Base-by-base conservation (phyloP, 176 grass and related monocot species). In the Avena atlantica region DNA sequence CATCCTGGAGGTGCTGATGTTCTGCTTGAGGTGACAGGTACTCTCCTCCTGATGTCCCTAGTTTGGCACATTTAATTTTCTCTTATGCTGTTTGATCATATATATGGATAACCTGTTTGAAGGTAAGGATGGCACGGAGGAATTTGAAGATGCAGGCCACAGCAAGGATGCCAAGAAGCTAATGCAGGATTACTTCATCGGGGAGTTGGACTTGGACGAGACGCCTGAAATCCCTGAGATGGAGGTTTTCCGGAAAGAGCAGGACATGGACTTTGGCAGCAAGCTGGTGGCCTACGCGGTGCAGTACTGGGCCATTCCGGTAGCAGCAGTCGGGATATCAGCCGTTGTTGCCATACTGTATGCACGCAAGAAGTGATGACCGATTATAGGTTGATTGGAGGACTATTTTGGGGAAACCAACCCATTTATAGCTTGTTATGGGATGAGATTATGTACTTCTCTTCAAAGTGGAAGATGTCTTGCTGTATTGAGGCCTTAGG, bases 1-100 rank as follows among this genome's bases (percentile, higher is more conserved):
- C 97, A 96, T 87, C 97, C 94, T 45, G 94, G 97, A 57, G 97
- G 97, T 76, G 97, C 71, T 34, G 94, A 96, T 85, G 89, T 96
- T 59, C 52, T 98, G 17, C 92, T 91, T 1, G 70, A 36, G 47
- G 92, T 86, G 52, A 92, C 87, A 0, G 92, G 94, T 98, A 93
- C 52, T 64, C 27, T 45, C 20, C 13, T 44, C 72, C 16, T 59
- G 6, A 1, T 83, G 17, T 64, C 72, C 64, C 23, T 36, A 78
- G 36, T 64, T 31, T 51, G 44, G 59, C 57, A 15, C 49, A 15
- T 19, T 16, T 69, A 36, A 62, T 8, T 25, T 62, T 55, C 27
- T 29, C n/a, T 12, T 45, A 65, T 68, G n/a, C 67, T 29, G 9
- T 52, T 42, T 89, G 25, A 74, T 62, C 76, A 23, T 11, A 10